Conservation (phyloP, 2,329 filamentous ascomycete species). For the Coniella vitis region DNA sequence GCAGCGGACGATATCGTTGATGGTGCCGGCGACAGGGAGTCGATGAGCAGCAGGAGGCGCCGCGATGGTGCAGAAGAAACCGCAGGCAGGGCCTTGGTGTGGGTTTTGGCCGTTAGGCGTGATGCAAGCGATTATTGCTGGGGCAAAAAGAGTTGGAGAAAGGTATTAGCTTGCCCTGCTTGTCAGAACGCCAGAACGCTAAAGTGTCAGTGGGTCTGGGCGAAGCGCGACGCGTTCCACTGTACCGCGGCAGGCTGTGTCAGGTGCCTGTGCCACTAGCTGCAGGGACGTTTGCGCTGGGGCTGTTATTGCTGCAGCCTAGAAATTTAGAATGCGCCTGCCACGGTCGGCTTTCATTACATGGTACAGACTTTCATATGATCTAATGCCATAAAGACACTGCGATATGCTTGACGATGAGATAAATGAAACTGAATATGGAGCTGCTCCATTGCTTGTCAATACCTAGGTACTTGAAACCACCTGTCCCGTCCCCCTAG, state of each 20-base stretch:
- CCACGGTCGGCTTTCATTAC: too few relatives aligned
- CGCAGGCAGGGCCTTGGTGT: not conserved
- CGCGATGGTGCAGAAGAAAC: slow-evolving; percentile 6
- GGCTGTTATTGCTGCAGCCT: too few relatives aligned
- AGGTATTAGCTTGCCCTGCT: not conserved
- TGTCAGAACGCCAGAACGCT: not conserved
- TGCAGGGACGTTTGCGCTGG: too few relatives aligned
- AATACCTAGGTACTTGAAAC: too few relatives aligned
- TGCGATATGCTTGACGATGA: too few relatives aligned
- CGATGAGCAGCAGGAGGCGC: slow-evolving; percentile 13
- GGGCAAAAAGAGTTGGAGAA: slow-evolving; percentile 1
- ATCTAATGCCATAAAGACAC: too few relatives aligned
- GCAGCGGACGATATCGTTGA: slow-evolving; percentile 13
- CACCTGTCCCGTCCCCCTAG: not conserved
- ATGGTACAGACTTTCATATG: too few relatives aligned
- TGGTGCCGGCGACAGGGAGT: slow-evolving; percentile 12
- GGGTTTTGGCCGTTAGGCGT: not conserved
- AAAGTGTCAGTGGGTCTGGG: slow-evolving; percentile 5
- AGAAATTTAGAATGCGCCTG: too few relatives aligned
- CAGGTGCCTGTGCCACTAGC: not conserved
- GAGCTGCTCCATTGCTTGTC: too few relatives aligned
- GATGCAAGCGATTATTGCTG: not conserved
- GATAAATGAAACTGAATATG: too few relatives aligned
- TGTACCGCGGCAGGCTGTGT: not conserved
- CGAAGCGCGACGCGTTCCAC: slow-evolving; percentile 1